Evolutionary conservation across 2,329 filamentous ascomycete genomes (phyloP), one percentile per base, ranked within the genome.

Genomic region (Aspergillus aculeatus): DNA sequence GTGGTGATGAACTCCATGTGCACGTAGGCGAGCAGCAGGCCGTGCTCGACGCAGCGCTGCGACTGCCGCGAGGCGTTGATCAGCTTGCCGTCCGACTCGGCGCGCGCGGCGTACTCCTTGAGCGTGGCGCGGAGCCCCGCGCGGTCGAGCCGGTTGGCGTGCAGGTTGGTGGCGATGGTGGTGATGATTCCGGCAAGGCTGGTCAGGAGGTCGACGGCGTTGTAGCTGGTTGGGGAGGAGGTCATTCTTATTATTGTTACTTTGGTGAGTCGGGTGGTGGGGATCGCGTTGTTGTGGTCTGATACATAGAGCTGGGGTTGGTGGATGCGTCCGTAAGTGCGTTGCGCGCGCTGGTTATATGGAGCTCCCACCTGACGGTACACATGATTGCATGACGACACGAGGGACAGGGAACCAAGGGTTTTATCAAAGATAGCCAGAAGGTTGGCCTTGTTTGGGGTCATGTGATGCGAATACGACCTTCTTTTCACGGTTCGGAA

Each of bases 31-130:
- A 65, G 47, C 26, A 65, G 58, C 16, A 63, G 24, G 14, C 56
- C 63, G 41, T 54, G 61, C n/a, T 62, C 57, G 24, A 51, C 32
- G 32, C 58, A 63, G 16, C 50, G 53, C 3, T 44, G 6, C 10
- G 59, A 24, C 29, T 57, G 44, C 29, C 57, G 56, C 23, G 63
- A 47, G 7, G 63, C 56, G 41, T 62, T 54, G 7, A 65, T 59
- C 7, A 65, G 59, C 31, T 23, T 26, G 5, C 57, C 63, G 56
- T 69, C 66, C 5, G 57, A 64, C 14, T 63, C 54, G 16, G 64
- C 62, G 1, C 64, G 63, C 16, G 52, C 32, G 5, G 64, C 58
- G 58, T 68, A 68, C 14, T 67, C 54, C 26, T 47, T 19, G 35
- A 67, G 54, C 7, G 64, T 47, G 47, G 58, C 55, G 16, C 57